Evolutionary conservation across 148 eudicot genomes (phyloP), one percentile per base, ranked within the genome.

Genomic region (Arctostaphylos glauca): DNA sequence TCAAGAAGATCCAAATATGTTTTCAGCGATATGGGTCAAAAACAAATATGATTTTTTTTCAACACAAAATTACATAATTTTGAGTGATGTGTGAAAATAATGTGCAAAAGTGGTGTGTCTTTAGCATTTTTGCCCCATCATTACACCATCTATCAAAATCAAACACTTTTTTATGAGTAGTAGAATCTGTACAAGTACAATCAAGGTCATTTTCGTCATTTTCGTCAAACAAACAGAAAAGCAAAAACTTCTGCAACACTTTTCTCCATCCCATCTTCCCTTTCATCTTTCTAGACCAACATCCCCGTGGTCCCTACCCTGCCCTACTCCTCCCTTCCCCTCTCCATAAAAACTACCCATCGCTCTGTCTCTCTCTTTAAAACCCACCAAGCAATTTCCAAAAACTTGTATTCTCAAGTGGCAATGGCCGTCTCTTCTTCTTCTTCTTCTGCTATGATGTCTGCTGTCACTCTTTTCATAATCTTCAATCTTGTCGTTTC

Each of bases 201-300:
- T 41, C 43, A 10, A n/a, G 52, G n/a, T 16, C 81, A 62, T 62
- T 79, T 79, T 23, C 73, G 81, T 79, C 74, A n/a, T n/a, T n/a
- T n/a, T n/a, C n/a, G n/a, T n/a, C n/a, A n/a, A n/a, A n/a, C 64
- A 44, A 44, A 79, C 53, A 46, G 31, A 10, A 47, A 80, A 66
- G 83, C 70, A 81, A 76, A 84, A 76, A 84, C 78, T 86, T 81
- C 88, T 86, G 88, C 81, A 74, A 52, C 54, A 49, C 71, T 67
- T 12, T n/a, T 59, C 75, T 64, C 46, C 76, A 3, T 73, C 76
- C 68, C 49, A 23, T 58, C 18, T 77, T 77, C 77, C 78, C 80
- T 84, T 84, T 82, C 89, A 84, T 74, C 53, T 87, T 84, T 84
- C 75, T 54, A 73, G 77, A 66, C 83, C 58, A 75, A 87, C 86